Evolutionary conservation across 2,329 filamentous ascomycete genomes (phyloP).

Genomic region (Dactylellina leptospora): DNA sequence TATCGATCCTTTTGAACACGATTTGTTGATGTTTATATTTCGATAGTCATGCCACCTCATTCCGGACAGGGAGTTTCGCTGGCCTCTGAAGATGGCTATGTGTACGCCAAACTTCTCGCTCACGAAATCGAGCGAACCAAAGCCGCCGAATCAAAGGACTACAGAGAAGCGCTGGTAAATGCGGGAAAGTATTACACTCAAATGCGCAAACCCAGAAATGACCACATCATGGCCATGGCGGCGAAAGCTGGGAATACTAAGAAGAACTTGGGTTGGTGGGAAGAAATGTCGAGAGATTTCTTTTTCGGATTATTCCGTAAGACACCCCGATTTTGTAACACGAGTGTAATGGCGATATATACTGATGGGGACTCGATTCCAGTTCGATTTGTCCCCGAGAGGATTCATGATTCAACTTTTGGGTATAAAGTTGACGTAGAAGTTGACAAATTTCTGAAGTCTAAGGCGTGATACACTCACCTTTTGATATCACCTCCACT

Average conservation of each 20-base stretch:
- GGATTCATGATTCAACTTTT: conserved; percentile 24
- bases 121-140: conserved; percentile 36
- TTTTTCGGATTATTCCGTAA: conserved; percentile 46
- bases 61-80: conserved; percentile 51
- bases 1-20: too few relatives aligned
- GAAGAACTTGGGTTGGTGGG: conserved; percentile 43
- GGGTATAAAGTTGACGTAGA: conserved; percentile 46
- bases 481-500: background rate
- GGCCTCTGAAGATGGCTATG: conserved; percentile 46
- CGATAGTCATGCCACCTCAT: conserved; percentile 46
- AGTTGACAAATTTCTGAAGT: conserved; percentile 42
- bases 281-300: conserved; percentile 42
- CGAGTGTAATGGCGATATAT: background rate
- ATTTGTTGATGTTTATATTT: too few relatives aligned
- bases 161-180: conserved; percentile 19
- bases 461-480: conserved; percentile 7
- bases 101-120: conserved; percentile 32
- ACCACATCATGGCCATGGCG: conserved; percentile 47
- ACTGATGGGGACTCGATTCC: background rate
- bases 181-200: conserved; percentile 44
- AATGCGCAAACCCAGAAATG: conserved; percentile 46
- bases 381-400: conserved; percentile 38
- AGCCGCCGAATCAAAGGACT: conserved; percentile 26
- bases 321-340: background rate
- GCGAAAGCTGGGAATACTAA: conserved; percentile 32